Evolutionary conservation across 2,329 filamentous ascomycete species (phyloP).

Genomic region (Basipetospora chlamydospora): DNA sequence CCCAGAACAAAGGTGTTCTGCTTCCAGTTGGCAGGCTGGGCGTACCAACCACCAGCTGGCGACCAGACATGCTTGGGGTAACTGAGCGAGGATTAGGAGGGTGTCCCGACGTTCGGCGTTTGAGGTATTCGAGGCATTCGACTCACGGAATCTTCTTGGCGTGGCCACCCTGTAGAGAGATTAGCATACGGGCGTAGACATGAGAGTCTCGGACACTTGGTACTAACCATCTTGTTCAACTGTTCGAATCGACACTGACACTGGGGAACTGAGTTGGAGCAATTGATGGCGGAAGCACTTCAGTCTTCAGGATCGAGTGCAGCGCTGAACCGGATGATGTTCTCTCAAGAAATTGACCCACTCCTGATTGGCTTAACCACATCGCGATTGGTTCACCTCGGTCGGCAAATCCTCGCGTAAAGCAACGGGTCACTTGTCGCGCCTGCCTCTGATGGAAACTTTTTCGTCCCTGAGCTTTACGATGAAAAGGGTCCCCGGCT

Average conservation of each 20-base stretch:
- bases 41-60: slow-evolving; percentile 93
- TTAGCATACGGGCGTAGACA: neutral
- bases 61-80: slow-evolving; percentile 99
- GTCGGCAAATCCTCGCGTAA: slow-evolving; percentile 3
- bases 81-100: slow-evolving; percentile 27
- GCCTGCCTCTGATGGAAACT: slow-evolving; percentile 4
- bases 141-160: slow-evolving; percentile 39
- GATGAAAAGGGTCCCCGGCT: too few species aligned
- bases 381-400: neutral
- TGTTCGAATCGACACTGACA: neutral
- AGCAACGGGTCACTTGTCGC: neutral
- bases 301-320: too few species aligned
- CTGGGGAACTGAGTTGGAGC: neutral
- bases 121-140: slow-evolving; percentile 6
- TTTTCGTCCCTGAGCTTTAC: slow-evolving; percentile 4
- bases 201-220: neutral
- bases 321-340: too few species aligned
- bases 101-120: slow-evolving; percentile 5
- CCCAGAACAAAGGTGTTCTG: slow-evolving; percentile 71
- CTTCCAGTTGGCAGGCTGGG: slow-evolving; percentile 90
- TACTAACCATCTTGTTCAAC: slow-evolving; percentile 40
- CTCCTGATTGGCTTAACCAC: slow-evolving; percentile 3
- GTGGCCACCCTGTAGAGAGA: slow-evolving; percentile 41
- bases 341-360: slow-evolving; percentile 2
- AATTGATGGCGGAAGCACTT: too few species aligned